phyloP scores from a whole-genome alignment of 345 rosid species.

The Clarkia xantiana region DNA sequence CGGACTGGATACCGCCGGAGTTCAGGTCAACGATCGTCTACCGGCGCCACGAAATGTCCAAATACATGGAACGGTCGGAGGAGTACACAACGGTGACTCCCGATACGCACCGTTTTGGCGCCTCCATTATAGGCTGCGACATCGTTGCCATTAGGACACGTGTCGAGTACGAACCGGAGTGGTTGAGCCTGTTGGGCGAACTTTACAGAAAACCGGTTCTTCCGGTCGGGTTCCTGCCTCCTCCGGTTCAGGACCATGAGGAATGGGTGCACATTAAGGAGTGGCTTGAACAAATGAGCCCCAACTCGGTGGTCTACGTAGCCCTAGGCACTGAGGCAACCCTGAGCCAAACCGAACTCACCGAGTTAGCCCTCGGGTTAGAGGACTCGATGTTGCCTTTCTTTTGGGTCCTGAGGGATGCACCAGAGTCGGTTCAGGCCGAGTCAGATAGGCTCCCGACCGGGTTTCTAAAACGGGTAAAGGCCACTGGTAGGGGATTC shows the following conservation, averaged over 20 bases:
- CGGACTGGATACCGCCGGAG: slow-evolving; percentile 25
- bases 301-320: slow-evolving; percentile 14
- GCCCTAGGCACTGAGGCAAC: slow-evolving; percentile 29
- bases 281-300: slow-evolving; percentile 21
- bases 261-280: slow-evolving; percentile 14
- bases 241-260: slow-evolving; percentile 7
- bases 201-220: slow-evolving; percentile 27
- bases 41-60: slow-evolving; percentile 15
- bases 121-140: slow-evolving; percentile 18
- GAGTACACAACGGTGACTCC: slow-evolving; percentile 11
- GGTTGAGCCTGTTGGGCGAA: slow-evolving; percentile 18
- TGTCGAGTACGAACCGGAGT: slow-evolving; percentile 35
- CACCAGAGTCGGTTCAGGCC: slow-evolving; percentile 8
- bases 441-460: slow-evolving; percentile 14
- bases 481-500: slow-evolving; percentile 14
- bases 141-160: slow-evolving; percentile 24
- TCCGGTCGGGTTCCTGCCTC: slow-evolving; percentile 35
- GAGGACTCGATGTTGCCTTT: slow-evolving; percentile 27
- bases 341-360: slow-evolving; percentile 14
- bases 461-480: slow-evolving; percentile 23
- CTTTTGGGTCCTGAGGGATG: slow-evolving; percentile 25
- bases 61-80: slow-evolving; percentile 8
- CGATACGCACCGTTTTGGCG: slow-evolving; percentile 13
- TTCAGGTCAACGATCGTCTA: slow-evolving; percentile 15
- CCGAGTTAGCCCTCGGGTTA: slow-evolving; percentile 22